A percentile compares a stretch with the other conserved stretches of the same genome.
Conservation (phyloP, 2,329 filamentous ascomycete species). For the Fusarium praegraminearum region DNA sequence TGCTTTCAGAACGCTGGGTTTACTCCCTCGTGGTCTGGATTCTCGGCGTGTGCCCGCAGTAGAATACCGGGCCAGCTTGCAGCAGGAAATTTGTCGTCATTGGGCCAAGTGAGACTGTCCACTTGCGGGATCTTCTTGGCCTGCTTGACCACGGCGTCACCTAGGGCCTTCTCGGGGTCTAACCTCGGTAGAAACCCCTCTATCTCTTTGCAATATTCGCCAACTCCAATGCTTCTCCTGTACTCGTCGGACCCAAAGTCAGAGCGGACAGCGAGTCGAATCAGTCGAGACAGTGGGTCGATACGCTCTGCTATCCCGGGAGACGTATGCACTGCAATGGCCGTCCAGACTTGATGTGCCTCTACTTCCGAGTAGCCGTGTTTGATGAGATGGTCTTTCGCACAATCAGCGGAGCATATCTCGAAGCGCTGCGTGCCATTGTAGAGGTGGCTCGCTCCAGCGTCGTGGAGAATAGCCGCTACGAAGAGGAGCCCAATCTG, state of each 20-base stretch:
- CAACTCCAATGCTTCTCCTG: conserved; percentile 11
- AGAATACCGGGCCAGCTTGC: conserved; percentile 51
- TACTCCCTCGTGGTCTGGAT: conserved; percentile 45
- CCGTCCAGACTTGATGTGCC: conserved; percentile 51
- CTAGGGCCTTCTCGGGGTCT: conserved; percentile 44
- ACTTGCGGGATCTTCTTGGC: conserved; percentile 37
- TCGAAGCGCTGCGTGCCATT: conserved; percentile 54
- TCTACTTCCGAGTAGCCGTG: conserved; percentile 44
- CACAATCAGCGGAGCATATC: conserved; percentile 50
- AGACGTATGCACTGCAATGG: conserved; percentile 53
- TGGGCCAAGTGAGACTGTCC: conserved; percentile 45
- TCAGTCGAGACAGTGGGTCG: conserved; percentile 49
- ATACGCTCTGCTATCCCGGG: conserved; percentile 54
- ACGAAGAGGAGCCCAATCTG: conserved; percentile 49
- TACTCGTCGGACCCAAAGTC: conserved; percentile 48
- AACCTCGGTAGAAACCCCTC: conserved; percentile 45
- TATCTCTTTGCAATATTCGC: conserved; percentile 30
- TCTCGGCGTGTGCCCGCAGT: conserved; percentile 48
- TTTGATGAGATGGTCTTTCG: conserved; percentile 46
- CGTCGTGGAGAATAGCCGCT: conserved; percentile 53
- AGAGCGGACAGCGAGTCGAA: conserved; percentile 50
- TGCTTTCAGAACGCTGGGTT: conserved; percentile 48
- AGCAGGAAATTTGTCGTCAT: conserved; percentile 47
- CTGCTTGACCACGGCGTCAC: conserved; percentile 48
- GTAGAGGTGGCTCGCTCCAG: conserved; percentile 49